Evolutionary conservation across 768 basidiomycete genomes (phyloP).

Genomic region (Naganishia antarctica): DNA sequence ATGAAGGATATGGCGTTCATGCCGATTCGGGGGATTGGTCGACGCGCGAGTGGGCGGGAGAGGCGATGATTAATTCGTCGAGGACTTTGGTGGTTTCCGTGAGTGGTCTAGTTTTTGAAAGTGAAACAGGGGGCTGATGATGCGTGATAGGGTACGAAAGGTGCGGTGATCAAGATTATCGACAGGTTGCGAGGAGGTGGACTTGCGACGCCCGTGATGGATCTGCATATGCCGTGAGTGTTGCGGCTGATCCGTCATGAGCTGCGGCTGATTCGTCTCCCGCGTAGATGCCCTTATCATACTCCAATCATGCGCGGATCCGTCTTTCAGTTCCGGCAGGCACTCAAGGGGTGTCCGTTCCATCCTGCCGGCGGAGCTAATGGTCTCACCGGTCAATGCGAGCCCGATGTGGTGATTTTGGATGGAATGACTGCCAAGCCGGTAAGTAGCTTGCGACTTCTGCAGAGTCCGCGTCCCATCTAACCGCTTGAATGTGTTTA

Average conservation of each 20-base stretch:
- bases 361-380: slow-evolving; percentile 1
- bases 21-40: slow-evolving; percentile 18
- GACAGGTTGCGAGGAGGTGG: slow-evolving; percentile 37
- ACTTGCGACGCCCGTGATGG: slow-evolving; percentile 47
- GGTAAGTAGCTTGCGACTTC: not conserved
- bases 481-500: slow-evolving; percentile 8
- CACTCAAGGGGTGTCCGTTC: slow-evolving; percentile 18
- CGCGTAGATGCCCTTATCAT: slow-evolving; percentile 35
- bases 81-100: slow-evolving; percentile 43
- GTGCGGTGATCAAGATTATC: slow-evolving; percentile 38
- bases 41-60: slow-evolving; percentile 41
- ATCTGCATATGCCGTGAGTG: slow-evolving; percentile 45
- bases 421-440: slow-evolving; percentile 25
- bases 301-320: slow-evolving; percentile 44
- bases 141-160: slow-evolving; percentile 38
- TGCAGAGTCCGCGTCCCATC: no score
- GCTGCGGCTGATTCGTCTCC: not conserved
- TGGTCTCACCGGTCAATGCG: slow-evolving; percentile 8
- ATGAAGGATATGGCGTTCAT: slow-evolving; percentile 21
- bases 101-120: slow-evolving; percentile 23
- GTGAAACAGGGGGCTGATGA: slow-evolving; percentile 7
- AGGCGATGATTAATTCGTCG: slow-evolving; percentile 43
- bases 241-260: not conserved
- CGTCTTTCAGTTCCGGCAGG: slow-evolving; percentile 31
- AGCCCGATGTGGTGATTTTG: slow-evolving; percentile 20